Base-by-base conservation (phyloP, 768 basidiomycete species). In the Favolaschia claudopus region DNA sequence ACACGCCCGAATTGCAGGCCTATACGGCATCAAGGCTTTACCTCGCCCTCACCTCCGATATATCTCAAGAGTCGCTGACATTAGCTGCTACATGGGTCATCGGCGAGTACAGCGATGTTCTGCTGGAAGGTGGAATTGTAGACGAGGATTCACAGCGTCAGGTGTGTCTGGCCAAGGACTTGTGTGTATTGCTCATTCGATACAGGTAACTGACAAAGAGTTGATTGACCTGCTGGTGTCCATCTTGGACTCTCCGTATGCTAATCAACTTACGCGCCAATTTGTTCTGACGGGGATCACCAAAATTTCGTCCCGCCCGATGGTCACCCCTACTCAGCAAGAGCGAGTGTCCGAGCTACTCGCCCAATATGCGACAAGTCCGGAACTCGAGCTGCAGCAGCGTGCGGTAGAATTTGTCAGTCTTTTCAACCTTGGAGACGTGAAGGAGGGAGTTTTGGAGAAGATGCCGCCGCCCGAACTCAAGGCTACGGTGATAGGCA, bases 381-480 rank as follows among this genome's bases (percentile, higher is more conserved):
- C 92, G 0, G 96, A 99, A 70, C 80, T 99, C 17, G 97, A 99
- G 74, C 79, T 97, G 33, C 97, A 99, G 72, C 97, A 99, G 69
- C 86, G 97, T 38, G 91, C 95, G 0, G 93, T 99, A 14, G 97
- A 99, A 74, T 99, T 95, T 73, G 92, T 91, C 1, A 91, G 86
- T 66, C 72, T 99, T 64, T 94, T 93, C 70, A 85, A 82, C 27
- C 75, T 93, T 8, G 89, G 89, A 6, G 87, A 91, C n/a, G 76
- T 92, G 20, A 82, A 85, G 58, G 81, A 83, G 8, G 97, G 96
- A 33, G 95, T 99, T 1, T 74, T 99, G 58, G 97, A 99, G 77
- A 85, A 95, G 53, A 99, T 99, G 97, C 97, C 97, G n/a, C 92
- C 94, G 6, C 97, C 97, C 2, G 97, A 99, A 72, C 77, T 99